Conservation (phyloP, 495 filamentous ascomycete species). For the Xylaria longipes region DNA sequence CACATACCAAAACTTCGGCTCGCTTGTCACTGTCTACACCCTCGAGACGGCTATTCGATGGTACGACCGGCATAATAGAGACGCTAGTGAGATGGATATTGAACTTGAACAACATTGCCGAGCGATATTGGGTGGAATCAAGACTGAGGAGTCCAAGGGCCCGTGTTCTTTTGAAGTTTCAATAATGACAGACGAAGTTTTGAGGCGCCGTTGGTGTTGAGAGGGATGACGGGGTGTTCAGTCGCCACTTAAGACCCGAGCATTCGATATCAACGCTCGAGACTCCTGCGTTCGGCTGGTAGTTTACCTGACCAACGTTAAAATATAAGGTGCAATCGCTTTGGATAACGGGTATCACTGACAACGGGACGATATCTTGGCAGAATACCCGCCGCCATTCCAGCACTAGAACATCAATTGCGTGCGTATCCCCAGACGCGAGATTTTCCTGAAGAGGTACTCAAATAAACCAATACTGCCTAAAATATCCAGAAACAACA, state of each 20-base stretch:
- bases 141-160: slow-evolving; percentile 19
- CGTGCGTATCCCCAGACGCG: neutral
- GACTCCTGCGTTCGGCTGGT: neutral
- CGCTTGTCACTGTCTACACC: slow-evolving; percentile 17
- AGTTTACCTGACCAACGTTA: neutral
- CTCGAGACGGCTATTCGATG: slow-evolving; percentile 18
- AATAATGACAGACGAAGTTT: slow-evolving; percentile 9
- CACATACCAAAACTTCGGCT: slow-evolving; percentile 18
- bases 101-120: slow-evolving; percentile 21
- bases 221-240: too few species aligned
- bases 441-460: neutral
- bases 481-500: neutral
- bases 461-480: neutral
- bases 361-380: neutral
- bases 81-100: neutral
- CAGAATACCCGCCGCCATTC: neutral
- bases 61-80: slow-evolving; percentile 14
- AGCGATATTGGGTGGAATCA: slow-evolving; percentile 8
- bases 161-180: slow-evolving; percentile 22
- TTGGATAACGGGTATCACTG: neutral
- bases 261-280: neutral
- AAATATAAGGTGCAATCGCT: neutral
- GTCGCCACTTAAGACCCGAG: neutral
- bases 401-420: neutral
- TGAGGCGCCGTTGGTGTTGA: slow-evolving; percentile 20